Percentiles rank a stretch among this genome's conserved stretches.
Evolutionary conservation across 768 basidiomycete species (phyloP).

Genomic region (Pleurotus cornucopiae): DNA sequence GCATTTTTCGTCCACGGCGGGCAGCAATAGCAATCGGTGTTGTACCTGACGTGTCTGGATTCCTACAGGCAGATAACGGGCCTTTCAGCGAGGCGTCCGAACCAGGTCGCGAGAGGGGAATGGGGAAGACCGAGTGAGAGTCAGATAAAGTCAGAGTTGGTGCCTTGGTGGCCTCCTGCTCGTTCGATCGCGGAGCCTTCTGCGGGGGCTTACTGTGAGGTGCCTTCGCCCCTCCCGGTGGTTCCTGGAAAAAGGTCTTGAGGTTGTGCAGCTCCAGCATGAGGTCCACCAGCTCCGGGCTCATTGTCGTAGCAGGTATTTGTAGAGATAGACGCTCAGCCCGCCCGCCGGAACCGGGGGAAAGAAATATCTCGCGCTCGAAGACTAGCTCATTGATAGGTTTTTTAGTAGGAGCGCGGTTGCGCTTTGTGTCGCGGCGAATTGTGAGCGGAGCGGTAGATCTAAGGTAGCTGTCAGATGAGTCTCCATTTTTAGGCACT

Average conservation of each 20-base stretch:
- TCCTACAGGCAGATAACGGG: not conserved
- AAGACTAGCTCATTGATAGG: constrained; percentile 21
- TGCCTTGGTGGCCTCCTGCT: constrained; percentile 20
- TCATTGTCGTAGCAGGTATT: constrained; percentile 28
- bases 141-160: constrained; percentile 38
- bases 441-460: constrained; percentile 18
- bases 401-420: not conserved
- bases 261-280: constrained; percentile 35
- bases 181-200: constrained; percentile 6
- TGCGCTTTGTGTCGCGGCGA: constrained; percentile 2
- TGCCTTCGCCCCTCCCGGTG: constrained; percentile 16
- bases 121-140: constrained; percentile 33
- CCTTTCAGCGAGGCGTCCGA: constrained; percentile 22
- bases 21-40: constrained; percentile 25
- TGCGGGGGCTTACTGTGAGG: constrained; percentile 10
- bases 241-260: constrained; percentile 33
- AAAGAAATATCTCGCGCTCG: constrained; percentile 29
- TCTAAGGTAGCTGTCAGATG: not conserved
- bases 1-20: constrained; percentile 32
- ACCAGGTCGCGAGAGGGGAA: constrained; percentile 22
- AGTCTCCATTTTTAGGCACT: not conserved
- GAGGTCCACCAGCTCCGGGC: constrained; percentile 35
- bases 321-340: constrained; percentile 28
- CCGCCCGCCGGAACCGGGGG: constrained; percentile 17
- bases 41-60: not conserved